phyloP scores from a whole-genome alignment of 768 basidiomycete genomes.

The Hypholoma sublateritium region DNA sequence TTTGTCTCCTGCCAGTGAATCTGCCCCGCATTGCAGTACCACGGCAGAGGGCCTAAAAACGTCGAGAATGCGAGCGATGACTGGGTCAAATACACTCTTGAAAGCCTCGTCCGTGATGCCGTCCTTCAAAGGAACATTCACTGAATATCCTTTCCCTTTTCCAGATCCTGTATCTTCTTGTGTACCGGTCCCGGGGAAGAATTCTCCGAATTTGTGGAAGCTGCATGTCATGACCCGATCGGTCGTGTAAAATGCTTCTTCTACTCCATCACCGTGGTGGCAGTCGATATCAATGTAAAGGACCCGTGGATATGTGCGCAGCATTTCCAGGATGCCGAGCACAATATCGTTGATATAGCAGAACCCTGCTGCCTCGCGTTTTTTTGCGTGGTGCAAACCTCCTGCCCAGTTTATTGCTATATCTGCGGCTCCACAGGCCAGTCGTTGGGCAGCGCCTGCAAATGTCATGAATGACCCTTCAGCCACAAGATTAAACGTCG shows the following conservation, averaged over 20 bases:
- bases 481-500: not conserved
- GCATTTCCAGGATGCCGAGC: slow-evolving; percentile 87
- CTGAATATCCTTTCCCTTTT: slow-evolving; percentile 81
- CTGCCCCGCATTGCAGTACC: slow-evolving; percentile 93
- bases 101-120: slow-evolving; percentile 92
- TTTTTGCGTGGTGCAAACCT: slow-evolving; percentile 98
- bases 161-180: slow-evolving; percentile 83
- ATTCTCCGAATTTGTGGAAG: slow-evolving; percentile 97
- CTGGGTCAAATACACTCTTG: slow-evolving; percentile 86
- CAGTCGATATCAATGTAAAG: slow-evolving; percentile 98
- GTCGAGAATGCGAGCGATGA: slow-evolving; percentile 82
- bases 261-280: slow-evolving; percentile 98
- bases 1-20: slow-evolving; percentile 94
- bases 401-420: slow-evolving; percentile 99
- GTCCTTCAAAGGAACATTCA: slow-evolving; percentile 93
- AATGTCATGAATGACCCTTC: slow-evolving; percentile 48
- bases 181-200: slow-evolving; percentile 86
- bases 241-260: slow-evolving; percentile 98
- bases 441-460: slow-evolving; percentile 80
- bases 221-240: slow-evolving; percentile 97
- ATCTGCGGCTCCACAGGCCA: slow-evolving; percentile 82
- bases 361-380: slow-evolving; percentile 95
- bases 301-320: slow-evolving; percentile 82
- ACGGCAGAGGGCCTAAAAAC: slow-evolving; percentile 87
- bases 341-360: slow-evolving; percentile 99